Conservation (phyloP, 768 basidiomycete species). For the Tubosaeta brunneosetosa region DNA sequence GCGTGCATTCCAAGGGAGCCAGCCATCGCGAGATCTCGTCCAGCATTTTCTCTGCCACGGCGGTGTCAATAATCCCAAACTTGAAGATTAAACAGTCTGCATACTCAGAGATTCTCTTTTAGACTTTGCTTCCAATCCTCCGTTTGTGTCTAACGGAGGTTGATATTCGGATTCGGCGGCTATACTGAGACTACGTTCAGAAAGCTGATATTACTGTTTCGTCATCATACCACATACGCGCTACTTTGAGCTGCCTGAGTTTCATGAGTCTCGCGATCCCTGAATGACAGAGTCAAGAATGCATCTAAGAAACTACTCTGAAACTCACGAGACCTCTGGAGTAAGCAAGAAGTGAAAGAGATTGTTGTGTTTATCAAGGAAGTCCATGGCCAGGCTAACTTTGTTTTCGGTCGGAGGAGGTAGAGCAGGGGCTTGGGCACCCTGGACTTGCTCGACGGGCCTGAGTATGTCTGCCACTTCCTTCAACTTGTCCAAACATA, state of each 20-base stretch:
- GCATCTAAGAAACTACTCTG: too few species aligned
- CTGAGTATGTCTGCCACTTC: not conserved
- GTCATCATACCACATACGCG: not conserved
- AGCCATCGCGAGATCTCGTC: constrained; percentile 2
- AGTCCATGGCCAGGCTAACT: not conserved
- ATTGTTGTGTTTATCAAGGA: not conserved
- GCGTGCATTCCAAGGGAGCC: not conserved
- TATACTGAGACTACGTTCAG: not conserved
- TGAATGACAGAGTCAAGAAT: not conserved
- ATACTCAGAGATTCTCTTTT: not conserved
- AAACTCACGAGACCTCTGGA: not conserved
- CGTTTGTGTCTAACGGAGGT: not conserved
- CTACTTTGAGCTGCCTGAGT: not conserved
- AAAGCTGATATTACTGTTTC: not conserved
- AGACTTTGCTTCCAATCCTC: not conserved
- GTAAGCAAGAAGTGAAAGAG: not conserved
- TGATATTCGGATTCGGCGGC: not conserved
- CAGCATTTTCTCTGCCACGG: not conserved
- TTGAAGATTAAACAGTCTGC: not conserved
- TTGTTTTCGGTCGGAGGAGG: not conserved
- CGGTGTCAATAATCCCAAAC: not conserved
- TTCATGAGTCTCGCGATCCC: not conserved
- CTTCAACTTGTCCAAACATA: not conserved
- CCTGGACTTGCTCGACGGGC: not conserved
- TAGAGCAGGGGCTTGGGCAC: not conserved